Conservation (phyloP, 495 filamentous ascomycete genomes). For the Stereocaulon alpinum region DNA sequence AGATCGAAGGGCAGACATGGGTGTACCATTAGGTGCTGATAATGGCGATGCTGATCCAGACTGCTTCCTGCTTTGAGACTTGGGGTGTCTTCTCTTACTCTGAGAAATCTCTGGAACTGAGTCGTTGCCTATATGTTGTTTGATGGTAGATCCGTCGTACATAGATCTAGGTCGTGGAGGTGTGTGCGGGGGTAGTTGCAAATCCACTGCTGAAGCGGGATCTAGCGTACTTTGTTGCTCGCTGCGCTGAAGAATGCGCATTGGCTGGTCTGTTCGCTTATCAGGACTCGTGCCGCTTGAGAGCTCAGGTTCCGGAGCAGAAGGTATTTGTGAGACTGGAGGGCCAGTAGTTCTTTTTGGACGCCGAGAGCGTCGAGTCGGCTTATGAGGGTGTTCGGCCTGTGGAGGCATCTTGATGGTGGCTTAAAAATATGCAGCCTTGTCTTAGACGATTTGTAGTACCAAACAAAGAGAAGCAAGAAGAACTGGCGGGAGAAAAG, state of each 20-base stretch:
- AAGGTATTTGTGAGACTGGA: slow-evolving; percentile 14
- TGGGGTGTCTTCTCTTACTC: slow-evolving; percentile 6
- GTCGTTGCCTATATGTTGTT: slow-evolving; percentile 2
- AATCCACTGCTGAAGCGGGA: not conserved
- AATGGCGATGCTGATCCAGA: not conserved
- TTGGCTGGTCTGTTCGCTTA: slow-evolving; percentile 17
- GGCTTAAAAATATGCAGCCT: slow-evolving; percentile 26
- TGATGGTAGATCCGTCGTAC: slow-evolving; percentile 15
- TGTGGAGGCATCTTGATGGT: slow-evolving; percentile 13
- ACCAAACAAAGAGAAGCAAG: not conserved
- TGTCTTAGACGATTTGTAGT: slow-evolving; percentile 2
- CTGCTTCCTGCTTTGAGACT: not conserved
- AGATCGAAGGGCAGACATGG: not conserved
- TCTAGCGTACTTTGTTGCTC: not conserved
- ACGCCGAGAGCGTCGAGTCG: slow-evolving; percentile 16
- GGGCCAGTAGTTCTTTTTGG: slow-evolving; percentile 17
- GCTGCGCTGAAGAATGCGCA: slow-evolving; percentile 13
- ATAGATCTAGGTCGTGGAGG: slow-evolving; percentile 9
- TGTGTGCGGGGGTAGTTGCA: slow-evolving; percentile 3
- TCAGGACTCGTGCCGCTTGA: slow-evolving; percentile 4
- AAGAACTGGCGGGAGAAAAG: not conserved
- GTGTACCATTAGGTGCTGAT: not conserved
- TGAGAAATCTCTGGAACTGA: slow-evolving; percentile 4
- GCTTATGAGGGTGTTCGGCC: slow-evolving; percentile 15
- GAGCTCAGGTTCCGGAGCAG: slow-evolving; percentile 1